A percentile compares a stretch with the other conserved stretches of the same genome.
Evolutionary conservation across 805 yeast species (phyloP).

Genomic region (Yamadazyma sp.): DNA sequence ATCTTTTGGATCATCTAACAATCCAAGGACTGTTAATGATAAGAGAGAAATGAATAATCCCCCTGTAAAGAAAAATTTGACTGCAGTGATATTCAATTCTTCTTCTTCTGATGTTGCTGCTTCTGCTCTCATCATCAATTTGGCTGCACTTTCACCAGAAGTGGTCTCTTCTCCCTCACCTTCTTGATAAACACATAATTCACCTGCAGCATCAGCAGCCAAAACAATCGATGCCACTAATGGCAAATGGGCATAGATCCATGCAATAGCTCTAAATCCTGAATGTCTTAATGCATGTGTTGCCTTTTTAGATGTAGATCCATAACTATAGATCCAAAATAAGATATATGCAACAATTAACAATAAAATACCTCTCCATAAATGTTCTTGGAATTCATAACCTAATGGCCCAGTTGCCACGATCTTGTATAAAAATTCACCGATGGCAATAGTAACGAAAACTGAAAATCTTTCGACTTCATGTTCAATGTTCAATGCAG

Average conservation of each 20-base stretch:
- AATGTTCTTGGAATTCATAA: constrained; percentile 39
- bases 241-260: constrained; percentile 50
- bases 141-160: background rate
- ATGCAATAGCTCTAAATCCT: constrained; percentile 42
- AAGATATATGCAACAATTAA: constrained; percentile 47
- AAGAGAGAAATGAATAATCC: constrained; percentile 48
- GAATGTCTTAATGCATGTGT: constrained; percentile 54
- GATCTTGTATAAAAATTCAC: constrained; percentile 56
- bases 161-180: background rate
- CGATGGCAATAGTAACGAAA: constrained; percentile 61
- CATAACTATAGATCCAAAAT: constrained; percentile 54
- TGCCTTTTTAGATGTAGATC: constrained; percentile 47
- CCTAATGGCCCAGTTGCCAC: constrained; percentile 50
- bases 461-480: constrained; percentile 60
- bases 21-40: constrained; percentile 38
- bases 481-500: constrained; percentile 65
- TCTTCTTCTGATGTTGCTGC: constrained; percentile 17
- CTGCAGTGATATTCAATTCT: constrained; percentile 35
- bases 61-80: constrained; percentile 50
- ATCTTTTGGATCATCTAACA: constrained; percentile 45
- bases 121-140: constrained; percentile 2
- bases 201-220: constrained; percentile 60
- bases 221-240: constrained; percentile 49
- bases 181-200: constrained; percentile 26
- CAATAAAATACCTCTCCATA: constrained; percentile 48